Evolutionary conservation across 2,329 filamentous ascomycete genomes (phyloP), one percentile per base, ranked within the genome.

Genomic region (Hortaea werneckii): DNA sequence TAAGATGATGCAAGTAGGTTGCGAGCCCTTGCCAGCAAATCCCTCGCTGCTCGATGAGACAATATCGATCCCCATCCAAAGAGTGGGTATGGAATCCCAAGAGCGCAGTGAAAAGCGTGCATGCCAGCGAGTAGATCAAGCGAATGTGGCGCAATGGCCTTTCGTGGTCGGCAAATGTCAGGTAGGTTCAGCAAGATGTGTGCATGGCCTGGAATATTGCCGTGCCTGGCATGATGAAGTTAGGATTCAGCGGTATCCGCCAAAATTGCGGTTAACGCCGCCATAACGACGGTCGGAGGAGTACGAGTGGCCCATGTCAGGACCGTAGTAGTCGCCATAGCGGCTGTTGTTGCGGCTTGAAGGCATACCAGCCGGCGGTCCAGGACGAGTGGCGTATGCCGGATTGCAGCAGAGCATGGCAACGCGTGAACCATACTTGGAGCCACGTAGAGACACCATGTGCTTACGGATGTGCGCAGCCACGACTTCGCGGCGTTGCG

Each of bases 361-460:
- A 30, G 54, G 58, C 52, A 72, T 59, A 40, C 86, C 85, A 55
- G 81, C 78, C 29, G 86, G 85, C 54, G 89, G 87, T 37, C 89
- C 90, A 50, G 90, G 89, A 45, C 89, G 87, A 57, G 88, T 95
- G 43, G 85, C 79, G 56, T 88, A 80, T 41, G 87, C 87, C 34
- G 89, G 90, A 67, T 96, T 96, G 69, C 87, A 94, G 72, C 94
- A 98, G 45, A 98, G 83, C 90, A 98, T 96, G 29, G 92, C 92
- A 51, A 98, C 92, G 47, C 92, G 87, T 49, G 92, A 98, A 50
- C 92, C 92, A 65, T 96, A 98, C 67, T 98, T 98, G 61, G 92
- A 96, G 47, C 92, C 92, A 50, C 92, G 86, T 41, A 98, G 83
- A 46, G 92, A 98, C 6, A 98, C 92, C 92, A 98, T 98, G 67